Base-by-base conservation (phyloP, 2,329 filamentous ascomycete species). In the Venturia effusa region DNA sequence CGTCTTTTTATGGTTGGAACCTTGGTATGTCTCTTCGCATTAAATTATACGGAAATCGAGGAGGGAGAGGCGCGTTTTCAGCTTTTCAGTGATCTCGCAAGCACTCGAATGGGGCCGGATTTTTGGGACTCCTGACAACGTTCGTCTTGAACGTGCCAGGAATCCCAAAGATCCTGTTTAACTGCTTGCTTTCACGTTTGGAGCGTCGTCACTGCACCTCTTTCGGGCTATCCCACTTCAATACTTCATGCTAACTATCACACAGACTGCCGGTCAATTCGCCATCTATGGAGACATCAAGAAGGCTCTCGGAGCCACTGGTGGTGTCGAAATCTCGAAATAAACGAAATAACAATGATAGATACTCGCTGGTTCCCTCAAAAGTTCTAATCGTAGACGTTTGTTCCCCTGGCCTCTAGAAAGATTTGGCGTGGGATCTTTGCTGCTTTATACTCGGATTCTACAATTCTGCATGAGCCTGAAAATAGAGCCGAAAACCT, bases 281-380 rank as follows among this genome's bases (percentile, higher is more conserved):
- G 89, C 89, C 73, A 96, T 96, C 77, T 96, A 96, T 75, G 90
- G 88, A 76, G 83, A 87, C 71, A 79, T 88, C 70, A 89, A 89
- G 81, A 84, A 86, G 77, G 76, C 81, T 1, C 48, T 67, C 30
- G 66, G 67, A 64, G 90, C 89, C 61, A 84, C 82, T 17, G 87
- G 87, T n/a, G 89, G 88, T 78, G 86, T 92, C 40, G 88, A 92
- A 77, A 88, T 91, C 68, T 75, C 75, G 61, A 74, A 70, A 66
- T 79, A 76, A 54, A 63, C 22, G 30, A 34, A 19, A 57, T 11
- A 34, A 34, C 15, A 8, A 22, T n/a, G 51, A 34, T 24, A 22
- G 4, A 30, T 34, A 15, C 22, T 51, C 10, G 45, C 45, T 24
- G 45, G 5, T 27, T 51, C 45, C 27, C 10, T 51, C 45, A 51